These are phyloP conservation scores for Asparagopsis taxiformis DNA, from an alignment of 31 red algal genomes.

Conservation along the genomic window DNA sequence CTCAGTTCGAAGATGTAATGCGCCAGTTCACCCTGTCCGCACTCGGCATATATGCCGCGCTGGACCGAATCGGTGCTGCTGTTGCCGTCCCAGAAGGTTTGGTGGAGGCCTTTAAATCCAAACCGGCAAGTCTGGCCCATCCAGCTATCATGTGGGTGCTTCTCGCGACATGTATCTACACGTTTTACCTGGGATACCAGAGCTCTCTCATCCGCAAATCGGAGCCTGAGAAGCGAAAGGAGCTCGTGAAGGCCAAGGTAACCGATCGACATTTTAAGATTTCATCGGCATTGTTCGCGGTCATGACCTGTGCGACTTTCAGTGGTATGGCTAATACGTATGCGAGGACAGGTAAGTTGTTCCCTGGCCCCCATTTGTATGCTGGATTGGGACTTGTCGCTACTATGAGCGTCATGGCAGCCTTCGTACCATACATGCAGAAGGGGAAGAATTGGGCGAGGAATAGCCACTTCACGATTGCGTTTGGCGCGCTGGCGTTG, in stretches of 20 bases:
- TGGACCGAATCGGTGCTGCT: conserved; percentile 15
- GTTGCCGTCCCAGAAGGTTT: conserved; percentile 37
- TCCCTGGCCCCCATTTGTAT: conserved; percentile 98
- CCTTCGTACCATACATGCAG: conserved; percentile 93
- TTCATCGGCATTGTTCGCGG: conserved; percentile 64
- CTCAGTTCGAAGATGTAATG: not conserved
- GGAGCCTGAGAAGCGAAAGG: conserved; percentile 64
- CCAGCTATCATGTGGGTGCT: conserved; percentile 79
- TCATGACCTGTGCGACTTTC: conserved; percentile 87
- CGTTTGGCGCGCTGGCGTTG: conserved; percentile 55
- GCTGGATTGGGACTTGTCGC: conserved; percentile 85
- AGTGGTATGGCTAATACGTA: conserved; percentile 96
- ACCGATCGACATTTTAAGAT: conserved; percentile 72
- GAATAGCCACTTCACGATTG: conserved; percentile 77
- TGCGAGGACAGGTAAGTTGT: conserved; percentile 90
- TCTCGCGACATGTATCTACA: conserved; percentile 63
- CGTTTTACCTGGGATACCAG: conserved; percentile 92
- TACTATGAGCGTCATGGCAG: conserved; percentile 70
- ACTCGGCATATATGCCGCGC: conserved; percentile 12
- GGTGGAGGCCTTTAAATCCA: conserved; percentile 86
- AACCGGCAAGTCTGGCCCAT: conserved; percentile 76
- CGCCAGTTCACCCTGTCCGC: conserved; percentile 4
- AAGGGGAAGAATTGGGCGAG: conserved; percentile 80
- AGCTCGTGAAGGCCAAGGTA: conserved; percentile 63
- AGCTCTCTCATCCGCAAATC: conserved; percentile 50